Percentiles rank a stretch among this genome's conserved stretches.
Conservation (phyloP, 495 filamentous ascomycete genomes). For the Hyphodiscus hymeniophilus region DNA sequence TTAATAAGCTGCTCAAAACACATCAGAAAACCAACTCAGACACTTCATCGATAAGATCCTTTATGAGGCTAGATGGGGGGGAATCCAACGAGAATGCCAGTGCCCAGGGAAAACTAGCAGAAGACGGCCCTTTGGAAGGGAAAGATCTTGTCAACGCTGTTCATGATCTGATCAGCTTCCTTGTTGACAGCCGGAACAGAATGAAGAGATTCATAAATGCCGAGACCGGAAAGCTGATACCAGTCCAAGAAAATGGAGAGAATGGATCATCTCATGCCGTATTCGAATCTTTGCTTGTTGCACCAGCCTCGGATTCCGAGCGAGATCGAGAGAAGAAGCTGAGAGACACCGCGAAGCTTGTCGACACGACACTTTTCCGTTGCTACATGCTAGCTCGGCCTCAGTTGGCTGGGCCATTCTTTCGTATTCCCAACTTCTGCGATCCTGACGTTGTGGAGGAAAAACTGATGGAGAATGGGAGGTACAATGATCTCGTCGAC, state of each 20-base stretch:
- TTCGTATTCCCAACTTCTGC: slow-evolving; percentile 95
- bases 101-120: slow-evolving; percentile 25
- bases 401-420: slow-evolving; percentile 76
- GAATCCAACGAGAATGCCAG: slow-evolving; percentile 43
- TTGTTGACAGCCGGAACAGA: slow-evolving; percentile 73
- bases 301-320: slow-evolving; percentile 41
- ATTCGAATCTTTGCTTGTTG: slow-evolving; percentile 37
- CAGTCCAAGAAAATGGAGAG: slow-evolving; percentile 34
- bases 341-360: slow-evolving; percentile 63
- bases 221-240: slow-evolving; percentile 62
- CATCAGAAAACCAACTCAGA: slow-evolving; percentile 49
- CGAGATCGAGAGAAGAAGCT: slow-evolving; percentile 62
- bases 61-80: slow-evolving; percentile 36
- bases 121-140: slow-evolving; percentile 51
- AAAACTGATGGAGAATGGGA: slow-evolving; percentile 76
- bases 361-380: slow-evolving; percentile 91
- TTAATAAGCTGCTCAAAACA: slow-evolving; percentile 43
- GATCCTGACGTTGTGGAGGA: slow-evolving; percentile 94
- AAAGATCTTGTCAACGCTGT: slow-evolving; percentile 77
- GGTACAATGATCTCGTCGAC: slow-evolving; percentile 91
- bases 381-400: slow-evolving; percentile 87
- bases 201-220: slow-evolving; percentile 77
- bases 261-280: slow-evolving; percentile 43
- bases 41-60: slow-evolving; percentile 57
- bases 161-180: slow-evolving; percentile 71